Evolutionary conservation across 768 basidiomycete genomes (phyloP).

Genomic region (Cubamyces lactineus): DNA sequence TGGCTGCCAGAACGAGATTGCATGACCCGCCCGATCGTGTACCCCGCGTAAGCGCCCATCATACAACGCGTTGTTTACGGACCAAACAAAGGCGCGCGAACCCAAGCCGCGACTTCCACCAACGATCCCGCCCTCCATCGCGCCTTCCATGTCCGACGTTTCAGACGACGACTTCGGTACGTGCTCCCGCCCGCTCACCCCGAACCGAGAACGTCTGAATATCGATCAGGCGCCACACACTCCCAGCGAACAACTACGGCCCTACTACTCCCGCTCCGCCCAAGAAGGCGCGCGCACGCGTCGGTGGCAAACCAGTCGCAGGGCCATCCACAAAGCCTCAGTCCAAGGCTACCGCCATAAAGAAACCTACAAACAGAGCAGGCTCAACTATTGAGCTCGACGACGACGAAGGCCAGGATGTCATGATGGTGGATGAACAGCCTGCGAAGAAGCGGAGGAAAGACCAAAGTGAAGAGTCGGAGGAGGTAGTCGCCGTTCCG

Average conservation of each 20-base stretch:
- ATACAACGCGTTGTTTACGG: slow-evolving; percentile 10
- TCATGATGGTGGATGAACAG: slow-evolving; percentile 20
- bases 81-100: slow-evolving; percentile 24
- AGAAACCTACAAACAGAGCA: slow-evolving; percentile 20
- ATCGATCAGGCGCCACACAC: slow-evolving; percentile 2
- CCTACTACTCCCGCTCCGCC: slow-evolving; percentile 35
- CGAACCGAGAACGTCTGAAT: slow-evolving; percentile 20
- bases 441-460: slow-evolving; percentile 20
- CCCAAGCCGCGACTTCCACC: not conserved
- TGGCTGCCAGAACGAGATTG: too few relatives aligned
- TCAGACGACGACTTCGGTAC: slow-evolving; percentile 34
- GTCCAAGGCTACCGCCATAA: slow-evolving; percentile 14
- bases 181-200: not conserved
- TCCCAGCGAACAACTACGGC: slow-evolving; percentile 31
- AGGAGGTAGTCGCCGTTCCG: slow-evolving; percentile 10
- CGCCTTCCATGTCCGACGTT: slow-evolving; percentile 26
- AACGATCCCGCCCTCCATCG: not conserved
- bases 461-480: slow-evolving; percentile 8
- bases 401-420: slow-evolving; percentile 25
- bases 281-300: slow-evolving; percentile 30
- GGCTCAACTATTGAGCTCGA: slow-evolving; percentile 22
- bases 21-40: slow-evolving; percentile 7
- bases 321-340: slow-evolving; percentile 31
- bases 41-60: slow-evolving; percentile 15
- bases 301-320: slow-evolving; percentile 27